A percentile compares a stretch with the other conserved stretches of the same genome.
Conservation (phyloP, 768 basidiomycete genomes). For the Boletales sp. region DNA sequence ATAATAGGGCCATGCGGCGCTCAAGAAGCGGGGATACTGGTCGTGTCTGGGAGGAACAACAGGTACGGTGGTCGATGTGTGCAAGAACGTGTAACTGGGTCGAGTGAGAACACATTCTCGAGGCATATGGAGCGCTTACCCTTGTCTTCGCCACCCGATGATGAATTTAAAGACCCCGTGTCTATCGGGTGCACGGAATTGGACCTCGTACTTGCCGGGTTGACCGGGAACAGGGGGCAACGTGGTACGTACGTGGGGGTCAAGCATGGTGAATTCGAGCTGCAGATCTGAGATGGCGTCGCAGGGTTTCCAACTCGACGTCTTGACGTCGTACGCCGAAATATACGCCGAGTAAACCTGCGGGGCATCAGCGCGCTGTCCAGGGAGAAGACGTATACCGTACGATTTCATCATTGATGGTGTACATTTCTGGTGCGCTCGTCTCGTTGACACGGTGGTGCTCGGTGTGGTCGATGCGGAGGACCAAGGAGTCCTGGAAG, state of each 20-base stretch:
- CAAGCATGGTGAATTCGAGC: conserved; percentile 97
- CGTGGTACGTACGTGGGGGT: conserved; percentile 88
- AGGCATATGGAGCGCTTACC: conserved; percentile 43
- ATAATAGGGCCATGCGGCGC: conserved; percentile 96
- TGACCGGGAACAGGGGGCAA: conserved; percentile 54
- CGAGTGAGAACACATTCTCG: not conserved
- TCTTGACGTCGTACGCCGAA: conserved; percentile 59
- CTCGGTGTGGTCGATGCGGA: conserved; percentile 70
- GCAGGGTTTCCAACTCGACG: conserved; percentile 65
- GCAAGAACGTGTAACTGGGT: conserved; percentile 68
- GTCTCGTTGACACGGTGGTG: conserved; percentile 72
- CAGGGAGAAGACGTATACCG: conserved; percentile 7
- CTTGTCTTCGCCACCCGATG: conserved; percentile 86
- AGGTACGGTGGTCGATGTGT: conserved; percentile 71
- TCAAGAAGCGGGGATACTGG: conserved; percentile 92
- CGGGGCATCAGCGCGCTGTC: not conserved
- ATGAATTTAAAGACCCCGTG: conserved; percentile 99
- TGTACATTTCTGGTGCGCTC: conserved; percentile 67
- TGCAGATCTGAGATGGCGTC: conserved; percentile 77
- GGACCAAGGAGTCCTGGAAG: conserved; percentile 81
- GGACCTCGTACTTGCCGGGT: conserved; percentile 72
- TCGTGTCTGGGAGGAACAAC: conserved; percentile 94
- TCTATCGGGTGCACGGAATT: conserved; percentile 88
- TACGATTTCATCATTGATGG: conserved; percentile 83
- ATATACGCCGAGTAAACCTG: conserved; percentile 76